Percentiles rank a stretch among this genome's conserved stretches.
Conservation (phyloP, 1,139 yeast species). For the Pichia sp. region DNA sequence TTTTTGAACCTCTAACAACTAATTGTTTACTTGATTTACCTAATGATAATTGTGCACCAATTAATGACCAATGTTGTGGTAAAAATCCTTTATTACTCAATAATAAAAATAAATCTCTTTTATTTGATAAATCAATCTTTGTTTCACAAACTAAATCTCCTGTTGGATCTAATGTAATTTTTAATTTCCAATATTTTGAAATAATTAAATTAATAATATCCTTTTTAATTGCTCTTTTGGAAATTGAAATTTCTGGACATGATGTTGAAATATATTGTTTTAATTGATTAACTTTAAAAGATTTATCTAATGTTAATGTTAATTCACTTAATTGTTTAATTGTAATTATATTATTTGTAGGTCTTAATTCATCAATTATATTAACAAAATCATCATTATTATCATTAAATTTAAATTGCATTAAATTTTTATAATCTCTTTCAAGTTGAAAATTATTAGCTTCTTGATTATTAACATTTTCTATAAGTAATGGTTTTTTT, state of each 20-base stretch:
- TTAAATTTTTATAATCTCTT: slow-evolving; percentile 28
- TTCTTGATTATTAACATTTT: neutral
- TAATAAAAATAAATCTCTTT: slow-evolving; percentile 45
- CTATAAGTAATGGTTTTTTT: slow-evolving; percentile 1
- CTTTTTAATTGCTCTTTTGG: slow-evolving; percentile 23
- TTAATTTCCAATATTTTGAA: slow-evolving; percentile 14
- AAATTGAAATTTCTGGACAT: slow-evolving; percentile 14
- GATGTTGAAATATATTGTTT: slow-evolving; percentile 20
- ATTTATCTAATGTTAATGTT: slow-evolving; percentile 25
- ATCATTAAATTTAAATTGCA: slow-evolving; percentile 30
- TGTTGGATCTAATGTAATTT: slow-evolving; percentile 14
- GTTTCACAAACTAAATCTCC: slow-evolving; percentile 30
- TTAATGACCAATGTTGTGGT: slow-evolving; percentile 44
- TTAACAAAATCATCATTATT: slow-evolving; percentile 27
- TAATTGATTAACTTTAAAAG: slow-evolving; percentile 32
- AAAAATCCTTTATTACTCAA: slow-evolving; percentile 42
- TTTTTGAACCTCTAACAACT: slow-evolving; percentile 32
- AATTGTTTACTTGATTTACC: slow-evolving; percentile 33
- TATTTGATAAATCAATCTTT: slow-evolving; percentile 34
- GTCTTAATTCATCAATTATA: slow-evolving; percentile 31
- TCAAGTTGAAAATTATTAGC: slow-evolving; percentile 23
- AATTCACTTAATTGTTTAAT: slow-evolving; percentile 30
- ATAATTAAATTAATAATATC: slow-evolving; percentile 13
- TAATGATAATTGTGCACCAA: slow-evolving; percentile 50
- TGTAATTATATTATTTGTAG: slow-evolving; percentile 27